Base-by-base conservation (phyloP, 2,329 filamentous ascomycete species). In the Trichoderma atroviride region DNA sequence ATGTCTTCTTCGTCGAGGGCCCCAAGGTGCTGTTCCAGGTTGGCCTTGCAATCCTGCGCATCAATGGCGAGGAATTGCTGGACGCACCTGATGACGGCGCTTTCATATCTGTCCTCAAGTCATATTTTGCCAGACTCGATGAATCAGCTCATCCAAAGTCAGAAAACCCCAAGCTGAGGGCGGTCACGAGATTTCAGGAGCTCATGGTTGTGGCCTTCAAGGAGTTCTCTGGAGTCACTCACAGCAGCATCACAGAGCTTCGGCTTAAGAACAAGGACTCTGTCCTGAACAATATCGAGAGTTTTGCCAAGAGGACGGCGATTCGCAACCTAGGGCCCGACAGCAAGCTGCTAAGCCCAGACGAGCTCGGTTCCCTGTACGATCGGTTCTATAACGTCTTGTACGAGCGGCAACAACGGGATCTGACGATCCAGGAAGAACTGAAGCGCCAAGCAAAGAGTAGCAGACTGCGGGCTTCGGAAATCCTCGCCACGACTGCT, bases 121-220 rank as follows among this genome's bases (percentile, higher is more conserved):
- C 91, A 0, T 99, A 99, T 81, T 99, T 99, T 78, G 89, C 93
- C 9, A 89, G 93, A 50, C 85, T 99, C 10, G 95, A 98, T 77
- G 95, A 98, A 81, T 97, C 94, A 4, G 96, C 96, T 2, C 95
- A 99, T 76, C 96, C 96, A 2, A 94, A 92, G 76, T 97, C 94
- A 0, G 94, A 97, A 78, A 99, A 98, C 72, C 90, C 94, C 3
- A 99, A 98, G 81, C 84, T 98, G 64, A 88, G 95, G 65, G 93
- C 94, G 0, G 96, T 99, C 66, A 99, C 96, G 6, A 89, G 93
- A 58, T 99, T 99, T 78, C 96, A 99, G 76, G 96, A 98, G 79
- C 87, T 99, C 69, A 98, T 99, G 94, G 96, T 99, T 3, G 96
- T 98, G 24, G 96, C 96, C 0, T 99, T 99, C 82, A 98, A 97